Base-by-base conservation (phyloP, 78 protist genomes). In the Dictyostelium firmibasis region DNA sequence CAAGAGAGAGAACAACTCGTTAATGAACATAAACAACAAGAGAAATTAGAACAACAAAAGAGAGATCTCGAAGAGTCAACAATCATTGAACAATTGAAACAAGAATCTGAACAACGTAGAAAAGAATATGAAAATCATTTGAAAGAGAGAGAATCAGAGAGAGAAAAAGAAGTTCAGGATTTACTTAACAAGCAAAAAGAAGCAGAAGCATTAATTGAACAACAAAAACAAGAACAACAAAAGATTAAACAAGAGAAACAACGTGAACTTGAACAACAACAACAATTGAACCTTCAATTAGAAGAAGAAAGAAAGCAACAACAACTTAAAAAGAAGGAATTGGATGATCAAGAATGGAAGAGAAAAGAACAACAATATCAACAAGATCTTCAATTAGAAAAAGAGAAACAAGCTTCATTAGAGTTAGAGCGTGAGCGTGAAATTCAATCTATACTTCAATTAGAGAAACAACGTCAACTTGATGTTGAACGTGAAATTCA, bases 271-370 rank as follows among this genome's bases (percentile, higher is more conserved):
- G 25, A 25, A 18, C 11, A 53, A 14, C 89, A 92, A 35, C 23
- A 53, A 29, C 29, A 85, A 31, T 16, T 53, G 64, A 82, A 92
- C 23, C 31, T 33, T 25, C 72, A 83, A 47, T 13, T 25, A 13
- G 96, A 92, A 9, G 83, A 74, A 23, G 14, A 53, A 8, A 35
- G 81, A 35, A 47, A 62, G n/a, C 36, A 31, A 3, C 67, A 84
- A 31, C 27, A 75, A 23, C 25, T 41, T 35, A 5, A 70, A 8
- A 72, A 25, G 36, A 18, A 84, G 1, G 41, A 50, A 27, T 27
- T 44, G 18, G 82, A 75, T 9, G 87, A 83, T n/a, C 78, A 69
- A 76, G 91, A 92, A 14, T 81, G 92, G 96, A 75, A 70, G 67
- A 69, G 69, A 9, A 76, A 85, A 29, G 91, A 92, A 47, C 83